Percentiles rank a stretch among this genome's conserved stretches.
These are phyloP conservation scores for Leccinum disarticulatum DNA, from an alignment of 768 basidiomycete species.

Conservation along the genomic window DNA sequence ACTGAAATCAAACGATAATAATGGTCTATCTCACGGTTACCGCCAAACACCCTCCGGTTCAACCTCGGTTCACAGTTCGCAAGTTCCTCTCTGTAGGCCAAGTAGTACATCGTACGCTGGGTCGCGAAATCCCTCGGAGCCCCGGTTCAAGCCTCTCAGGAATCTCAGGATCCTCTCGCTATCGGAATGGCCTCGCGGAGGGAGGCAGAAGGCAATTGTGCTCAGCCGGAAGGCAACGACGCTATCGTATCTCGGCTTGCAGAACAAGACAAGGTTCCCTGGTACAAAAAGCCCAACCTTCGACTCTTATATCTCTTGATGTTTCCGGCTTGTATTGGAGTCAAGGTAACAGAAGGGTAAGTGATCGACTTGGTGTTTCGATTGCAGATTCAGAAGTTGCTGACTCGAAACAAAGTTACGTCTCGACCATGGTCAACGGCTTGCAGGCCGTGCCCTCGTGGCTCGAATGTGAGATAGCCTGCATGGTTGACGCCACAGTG, in stretches of 20 bases:
- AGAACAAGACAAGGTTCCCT: slow-evolving; percentile 51
- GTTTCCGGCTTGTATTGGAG: slow-evolving; percentile 40
- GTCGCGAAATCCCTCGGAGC: neutral
- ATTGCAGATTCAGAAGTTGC: neutral
- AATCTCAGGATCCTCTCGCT: neutral
- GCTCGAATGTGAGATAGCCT: neutral
- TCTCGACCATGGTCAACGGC: neutral
- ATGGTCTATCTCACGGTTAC: too few relatives aligned
- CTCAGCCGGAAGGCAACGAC: slow-evolving; percentile 5
- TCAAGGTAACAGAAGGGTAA: slow-evolving; percentile 22
- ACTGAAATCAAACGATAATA: too few relatives aligned
- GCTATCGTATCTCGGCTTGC: slow-evolving; percentile 20
- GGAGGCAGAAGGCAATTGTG: neutral
- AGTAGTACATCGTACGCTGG: neutral
- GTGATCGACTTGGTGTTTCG: neutral
- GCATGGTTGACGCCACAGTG: neutral
- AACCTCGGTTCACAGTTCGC: neutral
- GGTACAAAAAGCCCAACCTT: slow-evolving; percentile 64
- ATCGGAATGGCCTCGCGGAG: slow-evolving; percentile 6
- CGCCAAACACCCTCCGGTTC: neutral
- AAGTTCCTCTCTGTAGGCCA: neutral
- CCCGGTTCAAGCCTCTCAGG: neutral
- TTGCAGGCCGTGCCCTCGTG: neutral
- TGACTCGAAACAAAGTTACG: neutral
- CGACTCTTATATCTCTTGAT: slow-evolving; percentile 54